phyloP scores from a whole-genome alignment of 2,329 filamentous ascomycete genomes.

The Didymella sp. region DNA sequence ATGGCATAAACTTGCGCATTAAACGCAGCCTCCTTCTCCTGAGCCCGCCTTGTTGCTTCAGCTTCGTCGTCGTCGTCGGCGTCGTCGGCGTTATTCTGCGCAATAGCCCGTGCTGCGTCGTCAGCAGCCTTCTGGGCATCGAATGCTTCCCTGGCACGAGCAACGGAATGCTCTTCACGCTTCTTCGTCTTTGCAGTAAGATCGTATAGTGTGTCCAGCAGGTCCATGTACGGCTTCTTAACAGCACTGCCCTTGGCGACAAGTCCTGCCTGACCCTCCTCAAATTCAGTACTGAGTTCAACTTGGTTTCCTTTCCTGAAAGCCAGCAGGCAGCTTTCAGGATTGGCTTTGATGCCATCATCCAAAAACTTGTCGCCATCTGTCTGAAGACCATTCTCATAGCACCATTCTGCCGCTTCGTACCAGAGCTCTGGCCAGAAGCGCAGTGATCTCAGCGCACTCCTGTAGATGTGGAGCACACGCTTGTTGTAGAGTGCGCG shows the following conservation, averaged over 20 bases:
- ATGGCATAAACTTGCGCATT: constrained; percentile 64
- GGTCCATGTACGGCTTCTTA: constrained; percentile 80
- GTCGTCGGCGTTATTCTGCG: constrained; percentile 49
- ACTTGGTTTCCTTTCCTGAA: constrained; percentile 89
- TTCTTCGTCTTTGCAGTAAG: constrained; percentile 75
- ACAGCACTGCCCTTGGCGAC: constrained; percentile 73
- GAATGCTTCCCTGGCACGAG: constrained; percentile 63
- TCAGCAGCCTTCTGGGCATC: constrained; percentile 55
- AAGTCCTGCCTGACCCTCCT: constrained; percentile 75
- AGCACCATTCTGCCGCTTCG: constrained; percentile 91
- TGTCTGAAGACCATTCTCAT: constrained; percentile 73
- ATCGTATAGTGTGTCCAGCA: constrained; percentile 87
- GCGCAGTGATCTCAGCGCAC: constrained; percentile 88
- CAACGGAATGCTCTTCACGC: constrained; percentile 68
- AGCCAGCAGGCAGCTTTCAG: constrained; percentile 88
- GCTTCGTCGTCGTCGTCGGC: constrained; percentile 65
- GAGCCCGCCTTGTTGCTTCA: constrained; percentile 41
- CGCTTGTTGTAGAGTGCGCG: constrained; percentile 75
- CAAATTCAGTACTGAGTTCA: constrained; percentile 77
- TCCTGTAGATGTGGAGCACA: constrained; percentile 89
- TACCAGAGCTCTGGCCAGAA: constrained; percentile 98
- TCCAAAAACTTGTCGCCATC: constrained; percentile 81
- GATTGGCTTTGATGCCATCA: constrained; percentile 86
- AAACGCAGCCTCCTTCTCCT: constrained; percentile 61
- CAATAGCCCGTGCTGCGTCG: constrained; percentile 47